Evolutionary conservation across 768 basidiomycete species (phyloP).

Genomic region (Ramaria sp.): DNA sequence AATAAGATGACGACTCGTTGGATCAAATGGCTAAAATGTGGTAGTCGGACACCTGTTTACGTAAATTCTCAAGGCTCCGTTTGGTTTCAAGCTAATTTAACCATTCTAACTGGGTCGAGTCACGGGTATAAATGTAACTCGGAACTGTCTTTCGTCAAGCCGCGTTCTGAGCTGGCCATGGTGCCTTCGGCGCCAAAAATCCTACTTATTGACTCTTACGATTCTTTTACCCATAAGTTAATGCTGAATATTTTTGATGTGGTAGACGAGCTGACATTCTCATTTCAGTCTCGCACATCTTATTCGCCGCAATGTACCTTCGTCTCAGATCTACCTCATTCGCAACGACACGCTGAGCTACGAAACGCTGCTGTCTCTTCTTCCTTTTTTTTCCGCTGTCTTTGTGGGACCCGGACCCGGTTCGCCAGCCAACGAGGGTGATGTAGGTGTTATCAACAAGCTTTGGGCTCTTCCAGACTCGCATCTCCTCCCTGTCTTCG

Average conservation of each 20-base stretch:
- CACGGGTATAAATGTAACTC: too few species aligned
- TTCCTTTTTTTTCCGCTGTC: slow-evolving; percentile 55
- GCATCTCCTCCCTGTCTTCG: slow-evolving; percentile 59
- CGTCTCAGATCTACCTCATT: slow-evolving; percentile 54
- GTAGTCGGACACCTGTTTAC: too few species aligned
- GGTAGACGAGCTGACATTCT: neutral
- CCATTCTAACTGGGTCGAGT: too few species aligned
- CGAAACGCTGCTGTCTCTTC: slow-evolving; percentile 38
- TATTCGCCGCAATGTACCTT: slow-evolving; percentile 51
- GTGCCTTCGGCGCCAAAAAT: slow-evolving; percentile 19
- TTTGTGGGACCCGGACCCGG: slow-evolving; percentile 77
- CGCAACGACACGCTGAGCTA: slow-evolving; percentile 56
- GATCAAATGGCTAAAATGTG: too few species aligned
- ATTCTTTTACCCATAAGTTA: slow-evolving; percentile 84
- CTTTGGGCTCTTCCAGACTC: slow-evolving; percentile 54
- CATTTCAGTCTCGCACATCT: slow-evolving; percentile 56
- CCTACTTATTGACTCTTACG: slow-evolving; percentile 73
- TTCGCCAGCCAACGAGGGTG: slow-evolving; percentile 49
- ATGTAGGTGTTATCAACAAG: slow-evolving; percentile 59
- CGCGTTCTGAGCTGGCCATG: neutral
- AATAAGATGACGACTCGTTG: too few species aligned
- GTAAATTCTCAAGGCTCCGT: too few species aligned
- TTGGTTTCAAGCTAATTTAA: too few species aligned
- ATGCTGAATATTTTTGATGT: slow-evolving; percentile 17
- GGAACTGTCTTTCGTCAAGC: neutral